phyloP scores from a whole-genome alignment of 2,329 filamentous ascomycete species.

The Pestalotiopsis sp. region DNA sequence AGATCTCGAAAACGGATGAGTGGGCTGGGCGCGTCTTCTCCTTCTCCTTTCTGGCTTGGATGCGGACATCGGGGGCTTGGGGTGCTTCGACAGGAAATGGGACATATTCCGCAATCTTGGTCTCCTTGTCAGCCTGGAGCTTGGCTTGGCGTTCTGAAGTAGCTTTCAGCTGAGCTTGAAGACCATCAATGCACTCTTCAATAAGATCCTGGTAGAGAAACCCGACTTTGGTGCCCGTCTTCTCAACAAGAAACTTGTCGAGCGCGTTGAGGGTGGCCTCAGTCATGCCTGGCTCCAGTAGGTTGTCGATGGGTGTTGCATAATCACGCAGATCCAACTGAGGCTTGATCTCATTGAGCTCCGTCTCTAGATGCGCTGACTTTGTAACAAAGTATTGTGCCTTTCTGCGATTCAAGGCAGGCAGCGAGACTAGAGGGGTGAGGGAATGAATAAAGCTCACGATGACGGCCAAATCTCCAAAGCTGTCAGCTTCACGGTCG shows the following conservation, averaged over 20 bases:
- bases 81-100: constrained; percentile 20
- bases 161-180: constrained; percentile 31
- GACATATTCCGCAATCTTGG: constrained; percentile 18
- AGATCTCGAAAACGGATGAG: constrained; percentile 36
- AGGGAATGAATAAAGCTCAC: constrained; percentile 43
- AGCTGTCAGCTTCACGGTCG: constrained; percentile 34
- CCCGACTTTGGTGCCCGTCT: constrained; percentile 41
- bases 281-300: constrained; percentile 42
- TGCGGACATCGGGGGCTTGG: constrained; percentile 22
- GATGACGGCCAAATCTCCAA: constrained; percentile 40
- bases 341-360: constrained; percentile 40
- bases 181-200: constrained; percentile 36
- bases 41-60: constrained; percentile 41
- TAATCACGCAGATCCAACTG: constrained; percentile 42
- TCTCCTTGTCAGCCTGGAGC: not conserved
- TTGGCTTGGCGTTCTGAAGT: constrained; percentile 17
- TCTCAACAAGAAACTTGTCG: constrained; percentile 38
- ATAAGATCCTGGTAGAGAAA: constrained; percentile 47
- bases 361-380: constrained; percentile 34
- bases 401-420: constrained; percentile 40
- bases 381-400: constrained; percentile 38
- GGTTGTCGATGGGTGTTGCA: constrained; percentile 42
- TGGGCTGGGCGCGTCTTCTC: constrained; percentile 45
- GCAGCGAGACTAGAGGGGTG: constrained; percentile 34
- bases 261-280: constrained; percentile 37